Base-by-base conservation (phyloP, 495 filamentous ascomycete genomes). In the Antarctomyces pellizariae region DNA sequence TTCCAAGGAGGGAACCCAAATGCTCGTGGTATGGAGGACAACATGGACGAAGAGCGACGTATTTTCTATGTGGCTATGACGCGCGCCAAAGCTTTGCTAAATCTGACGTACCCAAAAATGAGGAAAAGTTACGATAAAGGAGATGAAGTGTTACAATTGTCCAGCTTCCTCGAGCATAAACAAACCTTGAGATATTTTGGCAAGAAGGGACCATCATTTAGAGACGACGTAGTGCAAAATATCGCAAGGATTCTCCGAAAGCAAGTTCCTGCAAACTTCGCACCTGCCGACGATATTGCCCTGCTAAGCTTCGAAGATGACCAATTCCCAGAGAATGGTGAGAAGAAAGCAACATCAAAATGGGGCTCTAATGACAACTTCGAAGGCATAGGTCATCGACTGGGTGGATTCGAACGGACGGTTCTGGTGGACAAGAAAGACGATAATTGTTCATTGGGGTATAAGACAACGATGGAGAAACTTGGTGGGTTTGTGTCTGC, bases 41-140 rank as follows among this genome's bases (percentile, higher is more conserved):
- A 95, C 40, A 54, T 57, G 9, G 75, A 84, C 32, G 89, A 99
- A 47, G 89, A 99, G 43, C 56, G 89, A 32, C 55, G 89, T 26
- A 49, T 99, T 26, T 57, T 99, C 0, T 99, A 95, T 44, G 89
- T 99, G 4, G 89, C 84, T 5, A 99, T 99, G 89, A 99, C 89
- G 3, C 58, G 86, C 50, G 86, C 89, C 1, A 71, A 93, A 45
- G 71, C 65, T 4, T 49, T 99, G 17, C 56, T 99, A n/a, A 93
- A 95, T 38, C 58, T 95, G 27, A 92, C 79, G 40, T 75, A 69
- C 30, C 83, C 89, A 0, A 45, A 61, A 13, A 63, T 59, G 20
- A 67, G n/a, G n/a, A n/a, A n/a, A n/a, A n/a, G n/a, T n/a, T n/a
- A 67, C 36, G 64, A 70, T 4, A 54, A 62, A 26, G 48, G 57